phyloP scores from a whole-genome alignment of 1,139 yeast species.

The Yamadazyma triangularis region DNA sequence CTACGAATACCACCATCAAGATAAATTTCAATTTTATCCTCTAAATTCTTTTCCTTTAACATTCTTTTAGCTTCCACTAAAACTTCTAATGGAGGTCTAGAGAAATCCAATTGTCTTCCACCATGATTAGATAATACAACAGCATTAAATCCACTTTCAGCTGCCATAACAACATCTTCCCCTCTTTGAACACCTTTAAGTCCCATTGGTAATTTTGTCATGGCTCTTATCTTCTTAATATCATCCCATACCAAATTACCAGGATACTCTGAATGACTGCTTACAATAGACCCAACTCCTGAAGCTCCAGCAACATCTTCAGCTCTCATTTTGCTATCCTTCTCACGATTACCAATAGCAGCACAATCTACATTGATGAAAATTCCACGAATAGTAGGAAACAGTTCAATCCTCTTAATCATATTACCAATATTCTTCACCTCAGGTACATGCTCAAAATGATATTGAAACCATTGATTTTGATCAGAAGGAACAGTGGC shows the following conservation, averaged over 20 bases:
- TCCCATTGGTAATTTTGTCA: constrained; percentile 27
- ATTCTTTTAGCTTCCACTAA: constrained; percentile 40
- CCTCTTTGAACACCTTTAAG: constrained; percentile 49
- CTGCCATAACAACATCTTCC: constrained; percentile 46
- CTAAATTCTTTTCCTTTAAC: constrained; percentile 23
- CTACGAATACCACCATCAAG: constrained; percentile 49
- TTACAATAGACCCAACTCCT: constrained; percentile 5
- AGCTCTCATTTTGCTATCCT: constrained; percentile 17
- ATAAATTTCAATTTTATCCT: constrained; percentile 31
- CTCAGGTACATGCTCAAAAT: constrained; percentile 42
- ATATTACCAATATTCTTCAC: constrained; percentile 11
- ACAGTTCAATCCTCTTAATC: constrained; percentile 15
- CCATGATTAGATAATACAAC: constrained; percentile 52
- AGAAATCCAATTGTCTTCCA: constrained; percentile 48
- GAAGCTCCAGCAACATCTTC: constrained; percentile 8
- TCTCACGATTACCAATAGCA: constrained; percentile 21
- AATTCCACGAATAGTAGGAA: constrained; percentile 19
- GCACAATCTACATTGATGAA: constrained; percentile 25
- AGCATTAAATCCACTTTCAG: constrained; percentile 40
- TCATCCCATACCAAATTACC: constrained; percentile 15
- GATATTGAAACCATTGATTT: constrained; percentile 40
- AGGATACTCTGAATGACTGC: constrained; percentile 6
- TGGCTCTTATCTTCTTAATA: constrained; percentile 11
- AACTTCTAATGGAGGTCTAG: constrained; percentile 44
- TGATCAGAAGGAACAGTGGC: constrained; percentile 33